Evolutionary conservation across 352 stramenopile species (phyloP), one percentile per base, ranked within the genome.

Genomic region (Plasmopara halstedii): DNA sequence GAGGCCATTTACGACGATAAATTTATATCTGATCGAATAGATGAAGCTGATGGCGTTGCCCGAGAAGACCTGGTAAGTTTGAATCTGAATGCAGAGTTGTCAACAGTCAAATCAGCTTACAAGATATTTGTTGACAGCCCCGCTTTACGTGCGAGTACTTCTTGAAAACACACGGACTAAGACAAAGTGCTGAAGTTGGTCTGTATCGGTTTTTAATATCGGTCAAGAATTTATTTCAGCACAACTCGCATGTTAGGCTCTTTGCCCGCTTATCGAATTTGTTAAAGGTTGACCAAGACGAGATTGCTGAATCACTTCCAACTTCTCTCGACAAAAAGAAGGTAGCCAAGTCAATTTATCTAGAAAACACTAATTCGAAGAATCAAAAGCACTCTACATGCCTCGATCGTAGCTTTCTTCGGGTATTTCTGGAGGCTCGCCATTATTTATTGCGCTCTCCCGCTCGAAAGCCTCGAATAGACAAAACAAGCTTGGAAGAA

Each of bases 1-100:
- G 77, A 89, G 50, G 44, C 39, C 13, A 82, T 89, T n/a, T 89
- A 87, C 42, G 68, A 89, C 44, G 74, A 85, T 56, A 89, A 89
- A 44, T 79, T 81, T 17, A 52, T 43, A 6, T 83, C 72, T 2
- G 77, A 89, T 31, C 56, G 59, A 37, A 62, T 52, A 4, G 77
- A 89, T 36, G 65, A 73, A 46, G 59, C 66, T 0, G 77, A 89
- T 21, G 74, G 77, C 15, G 73, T 85, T 14, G 72, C 66, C 4
- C 58, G 58, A 18, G 69, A 81, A 58, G 74, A 83, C 17, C 31
- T 86, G 49, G 57, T 66, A 62, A 29, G 25, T 29, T 32, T 38
- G 25, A 7, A 36, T 23, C 19, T 21, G 6, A 29, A 22, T 11
- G 34, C 23, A 22, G n/a, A n/a, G n/a, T n/a, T 1, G 11, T 29